phyloP scores from a whole-genome alignment of 2,329 filamentous ascomycete genomes.

The Orbilia quercus region DNA sequence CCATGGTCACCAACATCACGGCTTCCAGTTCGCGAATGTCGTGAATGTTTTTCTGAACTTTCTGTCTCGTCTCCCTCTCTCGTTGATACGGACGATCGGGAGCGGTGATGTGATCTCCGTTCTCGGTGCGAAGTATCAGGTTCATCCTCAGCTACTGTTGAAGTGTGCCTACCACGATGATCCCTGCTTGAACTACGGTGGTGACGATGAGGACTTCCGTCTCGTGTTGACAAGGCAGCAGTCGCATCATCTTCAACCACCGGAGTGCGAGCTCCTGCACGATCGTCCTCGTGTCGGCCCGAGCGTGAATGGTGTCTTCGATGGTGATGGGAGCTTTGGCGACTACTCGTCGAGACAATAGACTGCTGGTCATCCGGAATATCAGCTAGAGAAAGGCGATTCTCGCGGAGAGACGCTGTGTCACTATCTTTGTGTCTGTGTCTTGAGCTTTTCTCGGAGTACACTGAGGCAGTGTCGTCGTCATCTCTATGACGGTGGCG shows the following conservation, averaged over 20 bases:
- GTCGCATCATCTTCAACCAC: constrained; percentile 41
- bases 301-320: constrained; percentile 50
- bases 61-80: constrained; percentile 35
- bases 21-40: constrained; percentile 42
- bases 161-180: constrained; percentile 55
- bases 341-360: constrained; percentile 43
- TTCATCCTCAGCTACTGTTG: constrained; percentile 56
- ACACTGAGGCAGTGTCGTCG: constrained; percentile 19
- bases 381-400: constrained; percentile 43
- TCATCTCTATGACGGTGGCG: constrained; percentile 19
- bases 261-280: constrained; percentile 32
- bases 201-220: constrained; percentile 47
- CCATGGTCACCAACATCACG: constrained; percentile 41
- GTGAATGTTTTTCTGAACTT: constrained; percentile 36
- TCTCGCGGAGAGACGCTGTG: constrained; percentile 22
- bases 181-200: constrained; percentile 51
- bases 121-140: constrained; percentile 50
- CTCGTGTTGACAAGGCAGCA: constrained; percentile 51
- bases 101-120: constrained; percentile 48
- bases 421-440: constrained; percentile 45
- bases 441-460: constrained; percentile 39
- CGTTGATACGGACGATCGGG: constrained; percentile 46
- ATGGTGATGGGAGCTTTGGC: constrained; percentile 44
- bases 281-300: constrained; percentile 42
- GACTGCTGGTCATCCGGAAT: constrained; percentile 50